These are phyloP conservation scores for Penicillium hesseltinei DNA, from an alignment of 2,329 filamentous ascomycete genomes.

Conservation along the genomic window DNA sequence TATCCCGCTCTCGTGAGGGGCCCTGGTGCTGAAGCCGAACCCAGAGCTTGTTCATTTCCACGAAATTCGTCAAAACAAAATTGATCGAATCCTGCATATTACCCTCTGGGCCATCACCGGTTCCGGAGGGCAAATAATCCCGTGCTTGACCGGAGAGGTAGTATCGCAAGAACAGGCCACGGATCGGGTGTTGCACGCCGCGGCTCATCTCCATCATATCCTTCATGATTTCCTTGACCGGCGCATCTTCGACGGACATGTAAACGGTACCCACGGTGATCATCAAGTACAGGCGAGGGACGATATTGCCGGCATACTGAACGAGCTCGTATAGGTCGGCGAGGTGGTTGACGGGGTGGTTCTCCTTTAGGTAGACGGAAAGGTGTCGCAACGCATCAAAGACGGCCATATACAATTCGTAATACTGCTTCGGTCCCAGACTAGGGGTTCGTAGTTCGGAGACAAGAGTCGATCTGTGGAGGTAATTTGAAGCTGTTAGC, in stretches of 20 bases:
- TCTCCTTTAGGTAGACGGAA: constrained; percentile 93
- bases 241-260: constrained; percentile 97
- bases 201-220: constrained; percentile 99
- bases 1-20: constrained; percentile 89
- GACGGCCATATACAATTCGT: constrained; percentile 98
- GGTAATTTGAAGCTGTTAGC: constrained; percentile 16
- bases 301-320: constrained; percentile 96
- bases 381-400: constrained; percentile 97
- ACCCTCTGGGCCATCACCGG: constrained; percentile 86
- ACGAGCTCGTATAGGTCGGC: constrained; percentile 97
- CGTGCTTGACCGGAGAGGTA: constrained; percentile 93
- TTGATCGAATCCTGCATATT: constrained; percentile 97
- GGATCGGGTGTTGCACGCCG: constrained; percentile 93
- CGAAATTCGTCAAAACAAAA: constrained; percentile 97
- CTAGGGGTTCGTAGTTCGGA: constrained; percentile 98
- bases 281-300: constrained; percentile 96
- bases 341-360: constrained; percentile 95
- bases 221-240: constrained; percentile 99
- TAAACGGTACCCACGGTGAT: constrained; percentile 98
- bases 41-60: constrained; percentile 99
- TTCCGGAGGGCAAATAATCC: constrained; percentile 78
- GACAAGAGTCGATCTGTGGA: constrained; percentile 82
- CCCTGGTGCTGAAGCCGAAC: constrained; percentile 96
- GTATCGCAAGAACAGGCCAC: constrained; percentile 91
- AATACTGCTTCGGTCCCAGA: constrained; percentile 98